Base-by-base conservation (phyloP, 2,329 filamentous ascomycete species). In the Venturiaceae sp. region DNA sequence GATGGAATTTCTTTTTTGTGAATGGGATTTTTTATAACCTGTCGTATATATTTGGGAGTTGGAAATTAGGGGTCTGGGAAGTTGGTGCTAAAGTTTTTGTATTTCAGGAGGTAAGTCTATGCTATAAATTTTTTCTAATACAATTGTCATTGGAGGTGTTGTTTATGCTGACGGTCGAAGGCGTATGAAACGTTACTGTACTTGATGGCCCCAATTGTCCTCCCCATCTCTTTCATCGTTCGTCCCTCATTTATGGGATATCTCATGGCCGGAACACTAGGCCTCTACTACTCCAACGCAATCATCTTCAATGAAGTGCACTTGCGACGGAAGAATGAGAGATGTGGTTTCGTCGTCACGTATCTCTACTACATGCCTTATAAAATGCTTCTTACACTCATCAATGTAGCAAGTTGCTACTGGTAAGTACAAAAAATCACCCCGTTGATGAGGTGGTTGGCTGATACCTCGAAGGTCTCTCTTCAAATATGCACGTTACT, bases 241-340 rank as follows among this genome's bases (percentile, higher is more conserved):
- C 66, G 71, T 11, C 75, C 75, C 9, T 62, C 59, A 1, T 78
- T 78, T 61, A 71, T 68, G 37, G 69, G 67, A 7, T 72, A 71
- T 47, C 63, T 78, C 1, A 65, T 74, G 19, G 66, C 64, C 2
- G 68, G 65, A n/a, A 76, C 73, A 0, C 59, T 75, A 14, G 70
- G 61, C 13, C 67, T 79, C 64, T 78, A 79, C 60, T 63, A 74
- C 47, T 37, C 75, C 63, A 74, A 75, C 64, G 70, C 71, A 52
- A 61, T 75, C 11, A 68, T 79, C 44, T 79, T 79, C 68, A 79
- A 79, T 64, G 75, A 77, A 63, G 63, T 78, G 1, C 76, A 79
- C 58, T 68, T 79, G 1, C 72, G 76, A 9, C 61, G 67, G 33
- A 75, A 77, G 57, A 73, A 74, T 6, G 75, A 77, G 64, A 70